Evolutionary conservation across 148 eudicot species (phyloP).

Genomic region (Camellia granthamiana): DNA sequence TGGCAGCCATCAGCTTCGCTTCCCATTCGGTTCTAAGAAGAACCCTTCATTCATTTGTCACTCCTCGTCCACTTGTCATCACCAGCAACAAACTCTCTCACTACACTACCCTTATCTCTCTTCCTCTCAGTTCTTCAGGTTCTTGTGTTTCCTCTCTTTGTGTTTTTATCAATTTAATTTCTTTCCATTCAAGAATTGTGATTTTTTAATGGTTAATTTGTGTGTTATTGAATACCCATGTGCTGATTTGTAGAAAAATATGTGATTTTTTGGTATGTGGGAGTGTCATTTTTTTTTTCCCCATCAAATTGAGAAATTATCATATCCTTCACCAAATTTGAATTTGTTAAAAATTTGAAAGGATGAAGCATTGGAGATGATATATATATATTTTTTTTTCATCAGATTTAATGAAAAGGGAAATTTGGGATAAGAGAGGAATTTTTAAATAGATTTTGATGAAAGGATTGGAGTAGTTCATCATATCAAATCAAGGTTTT

Average conservation of each 20-base stretch:
- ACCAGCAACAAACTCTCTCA: slow-evolving; percentile 1
- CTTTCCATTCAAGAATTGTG: not conserved
- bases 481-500: too few relatives aligned
- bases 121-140: slow-evolving; percentile 26
- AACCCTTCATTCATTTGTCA: slow-evolving; percentile 8
- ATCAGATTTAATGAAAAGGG: too few relatives aligned
- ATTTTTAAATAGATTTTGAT: too few relatives aligned
- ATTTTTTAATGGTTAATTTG: not conserved
- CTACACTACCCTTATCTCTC: slow-evolving; percentile 12
- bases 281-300: not conserved
- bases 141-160: not conserved
- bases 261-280: not conserved
- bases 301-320: too few relatives aligned
- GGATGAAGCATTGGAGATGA: too few relatives aligned
- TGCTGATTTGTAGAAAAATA: not conserved
- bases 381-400: too few relatives aligned
- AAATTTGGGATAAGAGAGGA: too few relatives aligned
- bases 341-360: too few relatives aligned
- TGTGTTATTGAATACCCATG: not conserved
- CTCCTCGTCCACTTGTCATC: not conserved
- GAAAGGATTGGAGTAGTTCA: too few relatives aligned
- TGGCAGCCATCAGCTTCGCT: slow-evolving; percentile 23
- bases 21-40: slow-evolving; percentile 21
- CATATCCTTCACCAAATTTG: too few relatives aligned
- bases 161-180: not conserved